Percentiles rank a stretch among this genome's conserved stretches.
phyloP scores from a whole-genome alignment of 352 stramenopile species.

The Phytophthora foliorum region DNA sequence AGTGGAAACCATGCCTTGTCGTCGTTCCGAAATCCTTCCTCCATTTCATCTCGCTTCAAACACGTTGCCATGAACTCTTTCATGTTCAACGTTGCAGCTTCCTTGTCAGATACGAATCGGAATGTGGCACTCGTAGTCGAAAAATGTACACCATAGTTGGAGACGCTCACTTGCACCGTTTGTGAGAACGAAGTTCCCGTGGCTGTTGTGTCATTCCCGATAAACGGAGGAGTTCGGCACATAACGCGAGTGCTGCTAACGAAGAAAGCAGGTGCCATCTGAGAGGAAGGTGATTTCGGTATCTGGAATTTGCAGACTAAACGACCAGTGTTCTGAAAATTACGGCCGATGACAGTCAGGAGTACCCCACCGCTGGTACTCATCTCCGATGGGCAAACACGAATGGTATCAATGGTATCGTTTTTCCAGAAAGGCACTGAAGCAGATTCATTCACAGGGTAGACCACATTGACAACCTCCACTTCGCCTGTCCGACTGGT shows the following conservation, averaged over 20 bases:
- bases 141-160: conserved; percentile 86
- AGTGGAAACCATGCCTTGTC: conserved; percentile 95
- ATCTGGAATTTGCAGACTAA: conserved; percentile 89
- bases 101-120: conserved; percentile 45
- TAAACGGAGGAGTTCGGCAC: conserved; percentile 80
- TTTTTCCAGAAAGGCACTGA: conserved; percentile 92
- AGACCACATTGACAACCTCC: conserved; percentile 90
- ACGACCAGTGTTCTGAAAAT: conserved; percentile 92
- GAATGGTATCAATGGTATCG: conserved; percentile 95
- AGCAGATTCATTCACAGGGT: conserved; percentile 93
- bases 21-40: conserved; percentile 85
- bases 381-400: conserved; percentile 78
- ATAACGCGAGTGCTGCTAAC: conserved; percentile 84
- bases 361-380: conserved; percentile 51
- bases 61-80: conserved; percentile 52
- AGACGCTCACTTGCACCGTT: conserved; percentile 68
- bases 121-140: conserved; percentile 67
- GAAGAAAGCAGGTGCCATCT: conserved; percentile 64
- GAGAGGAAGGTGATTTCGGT: conserved; percentile 18
- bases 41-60: conserved; percentile 35
- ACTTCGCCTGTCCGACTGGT: conserved; percentile 84
- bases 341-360: conserved; percentile 95
- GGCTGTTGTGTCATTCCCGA: conserved; percentile 31
- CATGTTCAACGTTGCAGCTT: conserved; percentile 52
- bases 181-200: conserved; percentile 29